Evolutionary conservation across 768 basidiomycete genomes (phyloP), one percentile per base, ranked within the genome.

Genomic region (Amanita brunnescens): DNA sequence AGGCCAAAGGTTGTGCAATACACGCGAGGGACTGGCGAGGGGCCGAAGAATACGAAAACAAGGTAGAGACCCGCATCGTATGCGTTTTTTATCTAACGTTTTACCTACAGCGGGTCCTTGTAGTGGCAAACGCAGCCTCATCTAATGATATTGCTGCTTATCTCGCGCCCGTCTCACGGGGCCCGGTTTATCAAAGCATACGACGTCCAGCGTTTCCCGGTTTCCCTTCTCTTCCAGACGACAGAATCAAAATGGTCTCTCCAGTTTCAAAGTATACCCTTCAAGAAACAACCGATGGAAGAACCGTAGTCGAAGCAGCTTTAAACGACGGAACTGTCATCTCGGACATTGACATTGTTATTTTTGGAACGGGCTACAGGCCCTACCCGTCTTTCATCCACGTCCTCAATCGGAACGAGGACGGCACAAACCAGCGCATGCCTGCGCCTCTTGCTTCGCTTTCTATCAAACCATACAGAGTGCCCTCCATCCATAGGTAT

Each of bases 121-220:
- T 79, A 8, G 59, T 79, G 3, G 78, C 73, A 9, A 78, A 78
- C 20, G 78, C 73, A 16, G 75, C 77, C 45, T 78, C 77, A 1
- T 67, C 69, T 32, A 79, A 79, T 55, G 78, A 79, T 44, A 73
- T 79, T 34, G 73, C 74, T 0, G 69, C 72, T 1, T 75, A 77
- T 32, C 64, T 78, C 0, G 67, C 66, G 0, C 51, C 66, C 0
- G 60, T 76, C 12, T 67, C 68, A 0, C 54, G 62, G 32, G 53
- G 61, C 1, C 76, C 78, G 4, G 66, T 78, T 0, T 74, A 72
- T 54, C 73, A 77, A 40, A 75, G 72, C 10, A 67, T 71, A 20
- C 73, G 77, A 2, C 68, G 72, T 0, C 62, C 67, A 9, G 67
- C 69, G 6, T 64, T 75, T 56, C 61, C 59, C 1, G 57, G 60